Base-by-base conservation (phyloP, 2,329 filamentous ascomycete species). In the Hypoxylon sp. region DNA sequence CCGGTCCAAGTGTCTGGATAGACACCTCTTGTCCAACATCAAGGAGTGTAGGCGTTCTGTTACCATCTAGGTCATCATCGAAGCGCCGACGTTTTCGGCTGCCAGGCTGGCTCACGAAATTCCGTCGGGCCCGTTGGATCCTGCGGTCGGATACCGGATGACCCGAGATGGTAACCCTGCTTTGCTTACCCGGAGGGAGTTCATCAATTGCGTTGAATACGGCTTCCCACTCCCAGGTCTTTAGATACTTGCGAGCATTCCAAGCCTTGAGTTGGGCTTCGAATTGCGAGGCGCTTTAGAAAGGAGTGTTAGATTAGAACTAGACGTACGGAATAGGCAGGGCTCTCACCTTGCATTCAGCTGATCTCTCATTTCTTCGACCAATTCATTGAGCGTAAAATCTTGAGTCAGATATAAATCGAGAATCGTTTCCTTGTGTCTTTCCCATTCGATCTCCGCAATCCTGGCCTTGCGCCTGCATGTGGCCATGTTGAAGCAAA, bases 201-300 rank as follows among this genome's bases (percentile, higher is more conserved):
- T 24, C 20, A 18, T 59, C 32, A 4, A 64, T 32, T 2, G 14
- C 16, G 3, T 57, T 32, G 14, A 64, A 45, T n/a, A 64, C 53
- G 1, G 26, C 14, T 20, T 44, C 20, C 61, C 61, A 64, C 14
- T 64, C 48, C 0, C 22, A 6, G 1, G 14, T 18, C 42, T 52
- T 53, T 12, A 64, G 8, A 16, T 48, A 53, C 42, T 33, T 59
- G 14, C 61, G 61, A 24, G 55, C 54, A 8, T 52, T 50, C 61
- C 61, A 64, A 18, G 9, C 33, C 33, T 24, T 50, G n/a, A 64
- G 49, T 8, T 54, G 61, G 4, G 54, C 54, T 50, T 64, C 54
- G 14, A 49, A 59, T 30, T 64, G 61, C 1, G 61, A 49, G 20
- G 44, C 16, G 5, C 61, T 59, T 22, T 11, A 26, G 16, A 4